These are phyloP conservation scores for Thalia dealbata DNA, from an alignment of 176 grass and related monocot species.

Conservation along the genomic window DNA sequence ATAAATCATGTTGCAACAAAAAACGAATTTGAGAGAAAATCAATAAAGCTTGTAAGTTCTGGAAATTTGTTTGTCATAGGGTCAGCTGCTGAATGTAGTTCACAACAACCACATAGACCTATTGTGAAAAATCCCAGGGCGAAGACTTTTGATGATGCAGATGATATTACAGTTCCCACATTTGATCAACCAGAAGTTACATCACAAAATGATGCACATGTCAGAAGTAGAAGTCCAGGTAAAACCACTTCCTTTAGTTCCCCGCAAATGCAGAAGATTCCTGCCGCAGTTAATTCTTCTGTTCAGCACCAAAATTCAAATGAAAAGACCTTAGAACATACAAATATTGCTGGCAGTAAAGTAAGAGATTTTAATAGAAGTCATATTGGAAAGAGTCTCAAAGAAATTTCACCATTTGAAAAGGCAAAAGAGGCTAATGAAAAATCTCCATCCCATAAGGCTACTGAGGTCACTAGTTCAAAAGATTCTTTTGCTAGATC, in stretches of 20 bases:
- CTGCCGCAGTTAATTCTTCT: slow-evolving; percentile 15
- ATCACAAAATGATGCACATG: slow-evolving; percentile 3
- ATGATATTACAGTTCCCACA: slow-evolving; percentile 64
- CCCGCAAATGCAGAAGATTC: slow-evolving; percentile 18
- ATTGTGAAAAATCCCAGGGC: slow-evolving; percentile 17
- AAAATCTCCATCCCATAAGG: neutral
- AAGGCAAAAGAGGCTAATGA: neutral
- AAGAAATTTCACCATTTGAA: neutral
- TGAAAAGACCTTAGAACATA: slow-evolving; percentile 24
- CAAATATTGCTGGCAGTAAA: slow-evolving; percentile 15
- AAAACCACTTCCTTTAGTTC: slow-evolving; percentile 12
- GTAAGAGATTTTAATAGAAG: slow-evolving; percentile 14
- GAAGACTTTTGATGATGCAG: slow-evolving; percentile 35
- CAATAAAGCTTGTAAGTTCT: neutral
- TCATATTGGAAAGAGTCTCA: neutral
- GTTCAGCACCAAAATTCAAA: slow-evolving; percentile 18
- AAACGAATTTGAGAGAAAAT: slow-evolving; percentile 13
- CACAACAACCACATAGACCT: slow-evolving; percentile 22
- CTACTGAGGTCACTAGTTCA: neutral
- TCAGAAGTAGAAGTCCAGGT: neutral
- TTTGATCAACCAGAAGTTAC: slow-evolving; percentile 20
- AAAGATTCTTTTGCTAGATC: neutral
- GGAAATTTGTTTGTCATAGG: slow-evolving; percentile 6
- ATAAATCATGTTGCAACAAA: neutral
- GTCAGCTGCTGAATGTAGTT: slow-evolving; percentile 32